These are phyloP conservation scores for Monosporozyma siamensis DNA, from an alignment of 805 yeast species.

Conservation along the genomic window DNA sequence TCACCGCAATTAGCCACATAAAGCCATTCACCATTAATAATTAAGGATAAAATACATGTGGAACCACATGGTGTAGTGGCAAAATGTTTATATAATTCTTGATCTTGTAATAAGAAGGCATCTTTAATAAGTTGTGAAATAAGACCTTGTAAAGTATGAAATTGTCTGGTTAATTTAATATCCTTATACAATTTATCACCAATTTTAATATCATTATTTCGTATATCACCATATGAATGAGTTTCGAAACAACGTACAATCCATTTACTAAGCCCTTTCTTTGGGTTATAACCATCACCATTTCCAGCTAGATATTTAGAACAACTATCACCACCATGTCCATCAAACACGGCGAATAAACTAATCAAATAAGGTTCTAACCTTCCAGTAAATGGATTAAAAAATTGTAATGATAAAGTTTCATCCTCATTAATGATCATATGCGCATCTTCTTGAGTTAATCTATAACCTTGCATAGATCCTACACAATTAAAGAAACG, in stretches of 20 bases:
- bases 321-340: constrained; percentile 67
- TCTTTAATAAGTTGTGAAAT: constrained; percentile 34
- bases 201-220: constrained; percentile 4
- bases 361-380: constrained; percentile 22
- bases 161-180: constrained; percentile 11
- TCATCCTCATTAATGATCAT: constrained; percentile 41
- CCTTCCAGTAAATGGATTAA: constrained; percentile 24
- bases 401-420: constrained; percentile 25
- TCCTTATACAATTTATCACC: constrained; percentile 3
- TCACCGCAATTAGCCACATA: constrained; percentile 69
- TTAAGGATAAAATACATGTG: constrained; percentile 40
- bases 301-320: constrained; percentile 43
- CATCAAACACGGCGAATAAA: constrained; percentile 70
- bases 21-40: constrained; percentile 37
- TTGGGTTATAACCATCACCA: constrained; percentile 9
- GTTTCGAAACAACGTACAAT: constrained; percentile 23
- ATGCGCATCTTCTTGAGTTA: constrained; percentile 71
- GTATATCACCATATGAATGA: constrained; percentile 19
- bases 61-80: constrained; percentile 41
- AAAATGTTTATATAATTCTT: constrained; percentile 33
- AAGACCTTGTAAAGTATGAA: constrained; percentile 29
- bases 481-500: constrained; percentile 52
- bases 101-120: constrained; percentile 39
- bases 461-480: constrained; percentile 69
- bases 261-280: constrained; percentile 25